phyloP scores from a whole-genome alignment of 2,329 filamentous ascomycete species.

The Cladosporium sp. region DNA sequence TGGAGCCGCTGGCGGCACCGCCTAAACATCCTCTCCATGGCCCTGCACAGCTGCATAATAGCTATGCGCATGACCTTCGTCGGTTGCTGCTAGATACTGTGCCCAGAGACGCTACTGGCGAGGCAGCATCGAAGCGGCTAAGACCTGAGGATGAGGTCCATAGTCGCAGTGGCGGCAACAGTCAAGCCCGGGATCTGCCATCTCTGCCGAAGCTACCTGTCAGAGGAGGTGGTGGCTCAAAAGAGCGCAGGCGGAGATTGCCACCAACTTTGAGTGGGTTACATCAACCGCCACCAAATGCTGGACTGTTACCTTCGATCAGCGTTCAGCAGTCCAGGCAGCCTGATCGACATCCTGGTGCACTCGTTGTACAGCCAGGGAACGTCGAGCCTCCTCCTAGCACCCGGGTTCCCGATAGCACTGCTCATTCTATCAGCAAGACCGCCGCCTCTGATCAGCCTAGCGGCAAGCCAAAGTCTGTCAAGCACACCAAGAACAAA shows the following conservation, averaged over 20 bases:
- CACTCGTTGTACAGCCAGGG: not conserved
- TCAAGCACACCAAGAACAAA: constrained; percentile 43
- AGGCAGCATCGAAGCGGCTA: constrained; percentile 33
- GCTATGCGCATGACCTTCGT: constrained; percentile 31
- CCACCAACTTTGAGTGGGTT: constrained; percentile 58
- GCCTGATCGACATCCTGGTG: not conserved
- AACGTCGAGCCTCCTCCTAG: not conserved
- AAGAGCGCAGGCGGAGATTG: constrained; percentile 43
- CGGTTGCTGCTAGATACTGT: constrained; percentile 36
- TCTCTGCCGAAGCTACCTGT: constrained; percentile 41
- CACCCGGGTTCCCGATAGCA: not conserved
- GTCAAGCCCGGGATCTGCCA: constrained; percentile 19
- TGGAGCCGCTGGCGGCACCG: constrained; percentile 35
- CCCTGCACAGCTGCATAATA: constrained; percentile 31
- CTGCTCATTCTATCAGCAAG: too few relatives aligned
- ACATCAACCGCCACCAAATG: constrained; percentile 64
- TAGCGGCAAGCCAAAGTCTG: not conserved
- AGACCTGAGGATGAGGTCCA: constrained; percentile 25
- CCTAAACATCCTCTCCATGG: constrained; percentile 37
- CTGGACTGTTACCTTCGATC: constrained; percentile 61
- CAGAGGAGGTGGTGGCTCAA: constrained; percentile 25
- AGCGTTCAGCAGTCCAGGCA: constrained; percentile 39
- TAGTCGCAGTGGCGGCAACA: constrained; percentile 20
- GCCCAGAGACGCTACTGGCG: constrained; percentile 33
- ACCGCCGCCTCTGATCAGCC: not conserved